phyloP scores from a whole-genome alignment of 2,329 filamentous ascomycete genomes.

The Curvularia hawaiiensis region DNA sequence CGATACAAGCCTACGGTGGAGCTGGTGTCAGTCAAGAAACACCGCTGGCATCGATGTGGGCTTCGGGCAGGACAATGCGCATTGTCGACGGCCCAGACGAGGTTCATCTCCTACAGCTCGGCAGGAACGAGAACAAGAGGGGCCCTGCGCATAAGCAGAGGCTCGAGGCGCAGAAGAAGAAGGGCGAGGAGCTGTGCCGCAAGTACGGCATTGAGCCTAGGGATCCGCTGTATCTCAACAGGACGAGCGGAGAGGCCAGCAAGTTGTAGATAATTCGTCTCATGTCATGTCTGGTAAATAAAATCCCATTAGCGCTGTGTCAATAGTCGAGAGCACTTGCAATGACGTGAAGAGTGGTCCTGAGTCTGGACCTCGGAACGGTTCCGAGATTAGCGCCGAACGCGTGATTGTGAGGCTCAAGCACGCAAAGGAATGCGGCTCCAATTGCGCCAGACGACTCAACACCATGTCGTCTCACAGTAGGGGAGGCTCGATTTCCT shows the following conservation, averaged over 20 bases:
- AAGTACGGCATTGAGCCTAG: conserved; percentile 57
- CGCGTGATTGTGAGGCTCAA: conserved; percentile 14
- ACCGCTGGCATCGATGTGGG: conserved; percentile 79
- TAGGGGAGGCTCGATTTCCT: conserved; percentile 47
- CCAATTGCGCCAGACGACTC: conserved; percentile 6
- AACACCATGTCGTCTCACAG: conserved; percentile 52
- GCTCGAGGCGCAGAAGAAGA: conserved; percentile 68
- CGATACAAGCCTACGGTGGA: conserved; percentile 89
- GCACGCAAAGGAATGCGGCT: conserved; percentile 27
- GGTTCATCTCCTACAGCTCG: conserved; percentile 79
- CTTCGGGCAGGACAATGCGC: conserved; percentile 77
- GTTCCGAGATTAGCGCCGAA: conserved; percentile 12
- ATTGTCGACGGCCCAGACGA: conserved; percentile 96
- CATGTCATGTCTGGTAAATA: not conserved
- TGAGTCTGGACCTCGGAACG: not conserved
- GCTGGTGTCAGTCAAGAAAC: conserved; percentile 95
- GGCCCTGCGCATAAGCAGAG: conserved; percentile 64
- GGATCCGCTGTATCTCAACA: conserved; percentile 51
- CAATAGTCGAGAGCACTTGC: not conserved
- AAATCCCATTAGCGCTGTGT: not conserved
- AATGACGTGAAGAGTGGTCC: not conserved
- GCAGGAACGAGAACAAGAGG: conserved; percentile 77
- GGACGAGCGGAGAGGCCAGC: conserved; percentile 47
- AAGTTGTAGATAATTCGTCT: conserved; percentile 45
- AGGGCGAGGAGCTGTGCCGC: conserved; percentile 68